Evolutionary conservation across 2,329 filamentous ascomycete genomes (phyloP).

Genomic region (Knoxdaviesia proteae): DNA sequence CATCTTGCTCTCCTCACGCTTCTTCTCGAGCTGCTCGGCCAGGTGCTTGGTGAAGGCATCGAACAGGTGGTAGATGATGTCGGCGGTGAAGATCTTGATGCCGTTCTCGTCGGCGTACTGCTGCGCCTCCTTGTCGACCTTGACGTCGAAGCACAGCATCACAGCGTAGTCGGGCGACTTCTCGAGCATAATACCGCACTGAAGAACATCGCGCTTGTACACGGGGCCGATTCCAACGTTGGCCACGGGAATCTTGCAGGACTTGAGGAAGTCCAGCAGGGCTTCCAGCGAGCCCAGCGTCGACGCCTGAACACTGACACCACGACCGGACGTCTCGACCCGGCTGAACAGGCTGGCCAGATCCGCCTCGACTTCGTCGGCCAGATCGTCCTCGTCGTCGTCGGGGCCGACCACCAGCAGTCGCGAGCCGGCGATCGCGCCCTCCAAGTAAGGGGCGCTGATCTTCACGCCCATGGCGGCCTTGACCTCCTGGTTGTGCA

Average conservation of each 20-base stretch:
- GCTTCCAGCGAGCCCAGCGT: conserved; percentile 94
- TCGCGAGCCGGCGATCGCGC: conserved; percentile 88
- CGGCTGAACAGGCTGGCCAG: conserved; percentile 77
- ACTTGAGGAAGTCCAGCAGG: conserved; percentile 83
- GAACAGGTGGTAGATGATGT: conserved; percentile 98
- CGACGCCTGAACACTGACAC: conserved; percentile 92
- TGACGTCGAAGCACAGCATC: conserved; percentile 99
- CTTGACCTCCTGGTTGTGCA: conserved; percentile 99
- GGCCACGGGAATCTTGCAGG: conserved; percentile 89
- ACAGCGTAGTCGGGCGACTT: conserved; percentile 91
- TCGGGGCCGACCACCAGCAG: conserved; percentile 84
- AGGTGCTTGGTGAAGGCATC: conserved; percentile 94
- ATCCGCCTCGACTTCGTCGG: conserved; percentile 92
- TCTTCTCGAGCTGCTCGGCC: conserved; percentile 65
- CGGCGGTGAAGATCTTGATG: conserved; percentile 94
- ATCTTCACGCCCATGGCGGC: conserved; percentile 98
- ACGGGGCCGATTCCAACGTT: conserved; percentile 96
- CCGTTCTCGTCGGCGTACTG: conserved; percentile 81
- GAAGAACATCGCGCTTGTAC: conserved; percentile 95
- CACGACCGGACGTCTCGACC: conserved; percentile 77
- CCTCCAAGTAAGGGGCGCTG: conserved; percentile 82
- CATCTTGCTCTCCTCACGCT: conserved; percentile 92
- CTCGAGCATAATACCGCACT: conserved; percentile 86
- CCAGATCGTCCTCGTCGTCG: conserved; percentile 90
- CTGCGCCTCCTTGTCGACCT: conserved; percentile 91